These are phyloP conservation scores for Cymbopogon flexuosus DNA, from an alignment of 202 grass and related monocot genomes.

Conservation along the genomic window DNA sequence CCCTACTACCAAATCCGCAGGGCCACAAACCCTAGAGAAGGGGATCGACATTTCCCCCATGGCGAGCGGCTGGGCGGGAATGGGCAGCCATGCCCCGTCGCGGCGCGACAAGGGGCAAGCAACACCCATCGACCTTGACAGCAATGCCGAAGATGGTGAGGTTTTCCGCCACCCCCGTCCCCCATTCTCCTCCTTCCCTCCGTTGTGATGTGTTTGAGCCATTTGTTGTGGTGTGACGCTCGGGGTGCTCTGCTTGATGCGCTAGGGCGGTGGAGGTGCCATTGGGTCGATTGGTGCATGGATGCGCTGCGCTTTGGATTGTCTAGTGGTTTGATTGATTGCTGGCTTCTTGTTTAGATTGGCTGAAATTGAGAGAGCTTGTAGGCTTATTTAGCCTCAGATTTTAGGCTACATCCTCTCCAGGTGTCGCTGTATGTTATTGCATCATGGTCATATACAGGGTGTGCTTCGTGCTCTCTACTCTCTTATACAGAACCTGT, in stretches of 20 bases:
- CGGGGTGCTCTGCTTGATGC: neutral
- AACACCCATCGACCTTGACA: slow-evolving; percentile 31
- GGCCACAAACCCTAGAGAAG: too few species aligned
- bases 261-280: neutral
- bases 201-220: neutral
- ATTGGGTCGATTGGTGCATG: neutral
- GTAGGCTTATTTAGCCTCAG: neutral
- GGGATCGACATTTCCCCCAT: too few species aligned
- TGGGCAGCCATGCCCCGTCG: too few species aligned
- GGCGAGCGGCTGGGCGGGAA: too few species aligned
- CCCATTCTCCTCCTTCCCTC: neutral
- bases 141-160: slow-evolving; percentile 30
- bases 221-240: neutral
- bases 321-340: neutral
- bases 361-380: neutral
- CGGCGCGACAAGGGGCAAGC: neutral
- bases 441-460: neutral
- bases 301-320: neutral
- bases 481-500: neutral
- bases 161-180: neutral
- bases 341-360: neutral
- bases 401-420: neutral
- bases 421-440: neutral
- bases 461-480: neutral
- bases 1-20: too few species aligned